These are phyloP conservation scores for Plantago elongata DNA, from an alignment of 257 asterid species.

Conservation along the genomic window DNA sequence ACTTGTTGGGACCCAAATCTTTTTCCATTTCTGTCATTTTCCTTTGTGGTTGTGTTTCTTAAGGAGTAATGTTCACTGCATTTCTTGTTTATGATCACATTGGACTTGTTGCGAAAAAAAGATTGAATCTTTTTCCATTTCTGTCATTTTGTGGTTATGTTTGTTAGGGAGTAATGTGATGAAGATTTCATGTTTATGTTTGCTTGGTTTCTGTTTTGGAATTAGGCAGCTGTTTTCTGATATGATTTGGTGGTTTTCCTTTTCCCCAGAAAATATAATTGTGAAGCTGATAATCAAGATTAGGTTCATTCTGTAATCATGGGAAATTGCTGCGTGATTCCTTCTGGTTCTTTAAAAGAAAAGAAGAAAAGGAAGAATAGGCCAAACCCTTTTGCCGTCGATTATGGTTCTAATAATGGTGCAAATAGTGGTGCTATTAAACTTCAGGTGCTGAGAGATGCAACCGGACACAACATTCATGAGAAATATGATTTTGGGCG, in stretches of 20 bases:
- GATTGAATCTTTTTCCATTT: no score
- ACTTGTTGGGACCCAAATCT: no score
- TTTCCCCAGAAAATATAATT: constrained; percentile 17
- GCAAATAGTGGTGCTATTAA: constrained; percentile 29
- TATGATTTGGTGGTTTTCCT: constrained; percentile 13
- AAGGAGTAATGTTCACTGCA: no score
- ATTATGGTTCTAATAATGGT: constrained; percentile 35
- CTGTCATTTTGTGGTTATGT: no score
- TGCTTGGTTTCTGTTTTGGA: neutral
- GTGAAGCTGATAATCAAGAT: constrained; percentile 17
- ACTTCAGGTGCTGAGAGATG: constrained; percentile 55
- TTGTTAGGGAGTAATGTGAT: constrained; percentile 4
- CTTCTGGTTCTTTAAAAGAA: constrained; percentile 30
- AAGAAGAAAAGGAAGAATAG: constrained; percentile 45
- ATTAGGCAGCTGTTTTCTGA: constrained; percentile 12
- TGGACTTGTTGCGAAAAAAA: no score
- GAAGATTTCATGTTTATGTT: constrained; percentile 12
- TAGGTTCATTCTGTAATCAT: constrained; percentile 31
- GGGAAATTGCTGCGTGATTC: constrained; percentile 69
- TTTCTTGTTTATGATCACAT: no score
- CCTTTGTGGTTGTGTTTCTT: no score
- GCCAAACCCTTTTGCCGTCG: constrained; percentile 42
- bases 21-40: no score
- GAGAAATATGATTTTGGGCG: constrained; percentile 54
- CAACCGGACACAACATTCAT: constrained; percentile 43